Evolutionary conservation across 306 rosid species (phyloP), one percentile per base, ranked within the genome.

Genomic region (Begonia masoniana): DNA sequence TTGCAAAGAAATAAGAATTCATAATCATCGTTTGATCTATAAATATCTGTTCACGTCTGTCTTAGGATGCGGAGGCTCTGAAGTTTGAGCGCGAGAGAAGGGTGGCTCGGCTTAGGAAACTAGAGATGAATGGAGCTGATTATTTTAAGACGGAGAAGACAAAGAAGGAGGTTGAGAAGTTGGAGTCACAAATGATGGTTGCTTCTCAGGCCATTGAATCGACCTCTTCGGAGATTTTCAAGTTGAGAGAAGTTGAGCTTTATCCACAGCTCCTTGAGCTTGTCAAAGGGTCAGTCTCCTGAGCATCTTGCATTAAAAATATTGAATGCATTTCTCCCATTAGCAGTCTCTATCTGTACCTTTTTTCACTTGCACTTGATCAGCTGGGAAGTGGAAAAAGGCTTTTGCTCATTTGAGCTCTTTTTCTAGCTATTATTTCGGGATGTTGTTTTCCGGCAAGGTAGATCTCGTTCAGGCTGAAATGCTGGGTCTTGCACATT

Each of bases 101-200:
- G 67, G 79, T 62, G 62, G 68, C 70, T 14, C 54, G 62, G n/a
- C 63, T 78, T 55, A 83, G 92, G 81, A 91, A 81, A 75, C 72
- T 83, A 23, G 96, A 91, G 78, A 61, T 91, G 86, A 91, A 76
- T 74, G 79, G 88, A 47, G 92, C 79, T 2, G 94, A 91, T 49
- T 91, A 86, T 64, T 59, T 86, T 67, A 91, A 75, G 72, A 86
- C 94, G 9, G 96, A 83, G 79, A 91, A 86, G 75, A 79, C 73
- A 2, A 91, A 81, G 78, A 91, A 86, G 62, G 96, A 81, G 60
- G 88, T 91, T 12, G 99, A 91, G 59, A 91, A 81, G 65, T 70
- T 83, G 68, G 96, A 86, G 62, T 91, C 99, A 24, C 92, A 83
- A 61, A 71, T 86, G 92, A 83, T 77, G 86, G 99, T 91, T 71